A percentile compares a stretch with the other conserved stretches of the same genome.
phyloP scores from a whole-genome alignment of 2,329 filamentous ascomycete genomes.

The Neocatenulostroma microsporum region DNA sequence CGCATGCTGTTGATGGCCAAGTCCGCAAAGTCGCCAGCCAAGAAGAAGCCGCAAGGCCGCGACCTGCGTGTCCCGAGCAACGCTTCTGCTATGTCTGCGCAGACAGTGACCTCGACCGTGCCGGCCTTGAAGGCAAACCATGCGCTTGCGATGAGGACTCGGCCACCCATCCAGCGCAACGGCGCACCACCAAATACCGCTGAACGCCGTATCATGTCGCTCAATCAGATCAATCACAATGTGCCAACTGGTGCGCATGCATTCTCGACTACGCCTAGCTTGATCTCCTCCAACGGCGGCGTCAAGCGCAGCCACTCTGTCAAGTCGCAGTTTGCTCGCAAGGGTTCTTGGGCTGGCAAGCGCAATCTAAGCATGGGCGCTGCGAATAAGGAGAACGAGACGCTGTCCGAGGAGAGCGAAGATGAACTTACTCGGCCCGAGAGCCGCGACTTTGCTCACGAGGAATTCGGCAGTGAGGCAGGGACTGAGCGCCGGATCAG shows the following conservation, averaged over 20 bases:
- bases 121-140: slow-evolving; percentile 25
- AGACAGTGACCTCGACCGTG: slow-evolving; percentile 31
- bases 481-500: slow-evolving; percentile 25
- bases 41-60: slow-evolving; percentile 34
- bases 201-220: slow-evolving; percentile 71
- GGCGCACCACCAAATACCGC: slow-evolving; percentile 31
- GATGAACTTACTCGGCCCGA: slow-evolving; percentile 17
- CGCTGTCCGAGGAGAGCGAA: slow-evolving; percentile 34
- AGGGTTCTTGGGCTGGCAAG: slow-evolving; percentile 27
- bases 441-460: slow-evolving; percentile 13
- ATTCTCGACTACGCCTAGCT: slow-evolving; percentile 22
- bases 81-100: slow-evolving; percentile 38
- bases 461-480: slow-evolving; percentile 20
- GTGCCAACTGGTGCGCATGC: slow-evolving; percentile 43
- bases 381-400: slow-evolving; percentile 43
- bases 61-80: slow-evolving; percentile 34
- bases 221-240: slow-evolving; percentile 83
- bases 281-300: slow-evolving; percentile 18
- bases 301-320: slow-evolving; percentile 33
- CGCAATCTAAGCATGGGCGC: slow-evolving; percentile 21
- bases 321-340: slow-evolving; percentile 26
- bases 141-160: slow-evolving; percentile 44
- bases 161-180: slow-evolving; percentile 35
- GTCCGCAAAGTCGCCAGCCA: slow-evolving; percentile 35
- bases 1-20: slow-evolving; percentile 77